Evolutionary conservation across 345 rosid genomes (phyloP).

Genomic region (Aurinia saxatilis): DNA sequence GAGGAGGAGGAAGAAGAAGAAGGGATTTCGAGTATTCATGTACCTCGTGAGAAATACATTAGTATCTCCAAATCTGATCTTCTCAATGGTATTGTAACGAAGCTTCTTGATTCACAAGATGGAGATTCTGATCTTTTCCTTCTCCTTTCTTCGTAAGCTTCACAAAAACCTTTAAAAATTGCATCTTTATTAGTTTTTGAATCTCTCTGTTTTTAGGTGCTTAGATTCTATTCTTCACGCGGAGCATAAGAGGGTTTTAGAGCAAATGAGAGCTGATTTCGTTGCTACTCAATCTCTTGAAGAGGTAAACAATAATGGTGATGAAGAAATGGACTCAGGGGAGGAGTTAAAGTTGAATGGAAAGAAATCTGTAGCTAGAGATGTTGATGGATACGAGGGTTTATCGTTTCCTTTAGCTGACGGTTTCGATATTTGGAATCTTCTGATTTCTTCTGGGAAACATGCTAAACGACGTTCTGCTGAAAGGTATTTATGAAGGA

Average conservation of each 20-base stretch:
- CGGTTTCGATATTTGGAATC: constrained; percentile 41
- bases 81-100: constrained; percentile 45
- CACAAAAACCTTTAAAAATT: too few species aligned
- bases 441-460: constrained; percentile 41
- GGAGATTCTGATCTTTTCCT: constrained; percentile 51
- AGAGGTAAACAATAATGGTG: constrained; percentile 18
- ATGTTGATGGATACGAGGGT: constrained; percentile 17
- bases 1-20: constrained; percentile 37
- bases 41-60: constrained; percentile 69
- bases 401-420: constrained; percentile 34
- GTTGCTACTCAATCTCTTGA: constrained; percentile 35
- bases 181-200: neutral
- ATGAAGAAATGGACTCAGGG: constrained; percentile 11
- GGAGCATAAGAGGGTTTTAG: constrained; percentile 71
- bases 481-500: constrained; percentile 20
- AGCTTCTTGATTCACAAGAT: constrained; percentile 42
- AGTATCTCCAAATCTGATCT: constrained; percentile 70
- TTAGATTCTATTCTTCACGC: constrained; percentile 88
- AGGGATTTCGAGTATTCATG: constrained; percentile 57
- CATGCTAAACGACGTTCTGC: constrained; percentile 29
- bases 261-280: constrained; percentile 73
- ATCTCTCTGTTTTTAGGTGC: constrained; percentile 37
- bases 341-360: constrained; percentile 2
- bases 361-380: constrained; percentile 14
- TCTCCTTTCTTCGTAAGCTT: constrained; percentile 63